A percentile compares a stretch with the other conserved stretches of the same genome.
phyloP scores from a whole-genome alignment of 1,284 basidiomycete genomes.

The Leccinum pallidistipes region DNA sequence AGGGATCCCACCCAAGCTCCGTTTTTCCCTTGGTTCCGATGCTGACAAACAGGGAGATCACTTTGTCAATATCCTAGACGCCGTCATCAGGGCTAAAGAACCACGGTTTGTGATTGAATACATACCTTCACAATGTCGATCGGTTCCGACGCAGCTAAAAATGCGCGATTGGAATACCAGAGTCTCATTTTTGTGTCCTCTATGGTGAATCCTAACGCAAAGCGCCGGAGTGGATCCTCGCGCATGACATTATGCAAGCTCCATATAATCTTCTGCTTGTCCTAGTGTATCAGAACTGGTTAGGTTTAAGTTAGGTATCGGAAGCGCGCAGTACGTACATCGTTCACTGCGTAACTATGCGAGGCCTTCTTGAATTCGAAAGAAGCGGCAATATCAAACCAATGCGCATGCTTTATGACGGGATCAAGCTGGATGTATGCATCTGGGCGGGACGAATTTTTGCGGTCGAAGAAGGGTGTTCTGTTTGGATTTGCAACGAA shows the following conservation, averaged over 20 bases:
- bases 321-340: not conserved
- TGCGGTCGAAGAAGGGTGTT: not conserved
- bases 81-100: not conserved
- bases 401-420: not conserved
- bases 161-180: not conserved
- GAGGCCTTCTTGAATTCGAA: not conserved
- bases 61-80: not conserved
- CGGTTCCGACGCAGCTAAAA: not conserved
- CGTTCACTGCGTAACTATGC: not conserved
- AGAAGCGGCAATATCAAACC: not conserved
- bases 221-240: not conserved
- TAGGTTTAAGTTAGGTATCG: not conserved
- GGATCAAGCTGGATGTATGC: not conserved
- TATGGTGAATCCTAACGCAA: not conserved
- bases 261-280: not conserved
- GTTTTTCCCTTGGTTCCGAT: not conserved
- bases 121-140: not conserved
- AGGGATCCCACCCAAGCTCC: not conserved
- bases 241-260: not conserved
- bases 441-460: not conserved
- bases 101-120: not conserved
- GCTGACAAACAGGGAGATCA: conserved; percentile 11
- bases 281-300: not conserved
- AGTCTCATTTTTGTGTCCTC: not conserved
- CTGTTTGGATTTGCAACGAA: not conserved